Conservation (phyloP, 129 eudicot genomes). For the Scalesia atractyloides region DNA sequence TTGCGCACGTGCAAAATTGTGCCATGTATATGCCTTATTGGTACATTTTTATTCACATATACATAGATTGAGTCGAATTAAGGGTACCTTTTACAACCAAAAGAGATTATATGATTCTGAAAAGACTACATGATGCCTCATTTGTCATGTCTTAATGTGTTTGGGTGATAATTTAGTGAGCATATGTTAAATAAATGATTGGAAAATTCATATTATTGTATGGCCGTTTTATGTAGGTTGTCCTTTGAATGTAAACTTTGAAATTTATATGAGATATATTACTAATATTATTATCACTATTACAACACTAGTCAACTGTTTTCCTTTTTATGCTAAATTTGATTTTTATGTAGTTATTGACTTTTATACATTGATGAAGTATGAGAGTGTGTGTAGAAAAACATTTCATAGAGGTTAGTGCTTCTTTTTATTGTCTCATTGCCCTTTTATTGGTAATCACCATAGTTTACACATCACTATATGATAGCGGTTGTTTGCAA, state of each 20-base stretch:
- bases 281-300: background rate
- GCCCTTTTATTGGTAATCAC: too few species aligned
- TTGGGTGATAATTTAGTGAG: conserved; percentile 6
- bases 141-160: conserved; percentile 4
- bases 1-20: conserved; percentile 20
- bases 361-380: background rate
- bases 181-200: background rate
- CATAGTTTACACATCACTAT: too few species aligned
- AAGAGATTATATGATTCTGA: conserved; percentile 25
- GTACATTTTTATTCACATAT: conserved; percentile 30
- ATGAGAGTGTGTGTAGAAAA: too few species aligned
- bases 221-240: background rate
- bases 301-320: background rate
- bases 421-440: too few species aligned
- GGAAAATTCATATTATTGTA: background rate
- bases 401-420: too few species aligned
- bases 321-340: conserved; percentile 1
- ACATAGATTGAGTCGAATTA: background rate
- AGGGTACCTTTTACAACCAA: conserved; percentile 16
- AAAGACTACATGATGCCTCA: conserved; percentile 23
- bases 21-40: conserved; percentile 40
- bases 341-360: conserved; percentile 10
- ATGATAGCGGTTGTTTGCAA: too few species aligned
- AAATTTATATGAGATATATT: background rate
- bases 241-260: background rate